Conservation (phyloP, 345 rosid species). For the Arabidopsis arenosa region DNA sequence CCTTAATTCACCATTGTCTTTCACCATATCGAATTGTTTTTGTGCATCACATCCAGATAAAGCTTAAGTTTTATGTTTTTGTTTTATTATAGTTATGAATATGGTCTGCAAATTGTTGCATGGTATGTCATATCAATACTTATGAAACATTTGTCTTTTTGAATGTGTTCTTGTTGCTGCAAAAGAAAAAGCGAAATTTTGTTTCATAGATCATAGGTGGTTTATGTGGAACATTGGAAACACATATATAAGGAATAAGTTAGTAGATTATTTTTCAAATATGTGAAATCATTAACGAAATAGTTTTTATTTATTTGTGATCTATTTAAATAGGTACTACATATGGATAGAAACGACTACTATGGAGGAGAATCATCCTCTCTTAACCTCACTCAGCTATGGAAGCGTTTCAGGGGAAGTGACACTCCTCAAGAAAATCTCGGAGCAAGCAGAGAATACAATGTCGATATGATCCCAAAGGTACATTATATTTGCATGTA, state of each 20-base stretch:
- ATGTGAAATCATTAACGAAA: slow-evolving; percentile 5
- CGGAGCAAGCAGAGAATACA: slow-evolving; percentile 79
- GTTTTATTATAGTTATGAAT: background rate
- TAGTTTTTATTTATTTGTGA: background rate
- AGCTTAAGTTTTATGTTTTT: background rate
- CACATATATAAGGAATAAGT: too few relatives aligned
- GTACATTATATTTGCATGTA: slow-evolving; percentile 35
- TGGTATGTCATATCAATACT: background rate
- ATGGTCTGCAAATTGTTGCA: background rate
- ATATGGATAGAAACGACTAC: slow-evolving; percentile 85
- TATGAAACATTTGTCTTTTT: background rate
- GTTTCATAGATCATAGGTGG: background rate
- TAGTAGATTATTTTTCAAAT: background rate
- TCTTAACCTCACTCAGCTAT: slow-evolving; percentile 80
- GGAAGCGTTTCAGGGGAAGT: slow-evolving; percentile 63
- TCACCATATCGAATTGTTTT: background rate
- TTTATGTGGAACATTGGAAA: too few relatives aligned
- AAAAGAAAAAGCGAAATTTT: background rate
- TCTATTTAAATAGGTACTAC: slow-evolving; percentile 61
- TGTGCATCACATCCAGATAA: background rate
- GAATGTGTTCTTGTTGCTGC: background rate
- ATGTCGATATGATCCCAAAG: slow-evolving; percentile 93
- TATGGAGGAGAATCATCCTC: slow-evolving; percentile 87
- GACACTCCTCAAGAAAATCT: slow-evolving; percentile 68
- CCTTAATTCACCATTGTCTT: background rate